phyloP scores from a whole-genome alignment of 2,329 filamentous ascomycete species.

The Botrytis fragariae region DNA sequence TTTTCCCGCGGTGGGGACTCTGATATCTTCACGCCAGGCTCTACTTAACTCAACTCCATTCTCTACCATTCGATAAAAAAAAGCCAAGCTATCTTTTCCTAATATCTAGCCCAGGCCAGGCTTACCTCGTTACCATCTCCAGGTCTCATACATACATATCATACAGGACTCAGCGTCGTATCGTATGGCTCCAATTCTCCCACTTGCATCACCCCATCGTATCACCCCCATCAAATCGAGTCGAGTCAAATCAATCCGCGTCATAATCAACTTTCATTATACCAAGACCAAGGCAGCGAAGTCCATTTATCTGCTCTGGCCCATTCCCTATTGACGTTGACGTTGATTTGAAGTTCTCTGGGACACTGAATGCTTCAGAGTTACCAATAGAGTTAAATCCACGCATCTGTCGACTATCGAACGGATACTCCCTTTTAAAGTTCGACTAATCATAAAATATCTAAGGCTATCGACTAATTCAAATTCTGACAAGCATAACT shows the following conservation, averaged over 20 bases:
- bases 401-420: neutral
- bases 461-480: slow-evolving; percentile 10
- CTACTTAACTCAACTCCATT: slow-evolving; percentile 3
- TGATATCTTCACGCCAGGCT: slow-evolving; percentile 17
- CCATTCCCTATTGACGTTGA: neutral
- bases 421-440: slow-evolving; percentile 16
- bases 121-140: slow-evolving; percentile 14
- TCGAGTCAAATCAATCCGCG: slow-evolving; percentile 1
- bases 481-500: neutral
- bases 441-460: slow-evolving; percentile 15
- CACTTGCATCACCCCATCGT: slow-evolving; percentile 7
- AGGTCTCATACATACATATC: slow-evolving; percentile 16
- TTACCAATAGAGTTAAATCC: neutral
- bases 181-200: slow-evolving; percentile 12
- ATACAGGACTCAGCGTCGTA: slow-evolving; percentile 17
- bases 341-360: slow-evolving; percentile 2
- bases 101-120: slow-evolving; percentile 11
- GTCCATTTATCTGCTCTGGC: neutral
- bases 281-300: slow-evolving; percentile 4
- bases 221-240: neutral
- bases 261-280: slow-evolving; percentile 3
- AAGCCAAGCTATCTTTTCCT: slow-evolving; percentile 2
- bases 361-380: neutral
- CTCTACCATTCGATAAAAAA: neutral
- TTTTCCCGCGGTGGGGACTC: slow-evolving; percentile 6